Evolutionary conservation across 1,139 yeast species (phyloP), one percentile per base, ranked within the genome.

Genomic region (Spathaspora sp.): DNA sequence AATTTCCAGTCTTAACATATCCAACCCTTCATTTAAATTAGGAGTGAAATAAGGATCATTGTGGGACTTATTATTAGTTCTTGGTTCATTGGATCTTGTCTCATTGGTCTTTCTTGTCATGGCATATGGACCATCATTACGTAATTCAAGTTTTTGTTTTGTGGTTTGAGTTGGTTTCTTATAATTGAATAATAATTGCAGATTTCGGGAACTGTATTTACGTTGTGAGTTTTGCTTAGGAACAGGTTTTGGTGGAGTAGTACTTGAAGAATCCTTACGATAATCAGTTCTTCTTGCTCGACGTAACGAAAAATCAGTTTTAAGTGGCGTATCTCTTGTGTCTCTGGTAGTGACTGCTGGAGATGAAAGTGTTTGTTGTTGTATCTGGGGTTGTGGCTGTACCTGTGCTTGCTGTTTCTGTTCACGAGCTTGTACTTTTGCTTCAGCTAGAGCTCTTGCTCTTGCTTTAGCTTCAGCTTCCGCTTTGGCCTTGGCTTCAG

Each of bases 281-380:
- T 74, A 73, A 53, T 73, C 76, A 2, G 70, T 64, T 46, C 79
- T 59, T 50, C 78, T 65, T 48, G 76, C 68, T 47, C 80, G 57
- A 44, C 65, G 67, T 49, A 74, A 63, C 1, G 76, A 58, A 56
- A 72, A 50, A 29, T 48, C 51, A 15, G 37, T n/a, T n/a, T n/a
- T n/a, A 31, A 33, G 11, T 13, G 41, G 24, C 42, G 38, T 39
- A 34, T 38, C 27, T 36, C 41, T 23, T 38, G 39, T 37, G 3
- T 29, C 23, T 20, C 23, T 20, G 7, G 23, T 20, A 7, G 23
- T 36, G 5, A 10, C 4, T 4, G 13, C 25, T 15, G 43, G 37
- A 36, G 43, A 41, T 17, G 39, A 23, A 36, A 36, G 39, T 9
- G 24, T 7, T 15, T 18, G 39, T 26, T 26, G 3, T 23, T 42